phyloP scores from a whole-genome alignment of 352 stramenopile species.

The Globisporangium recalcitrans region DNA sequence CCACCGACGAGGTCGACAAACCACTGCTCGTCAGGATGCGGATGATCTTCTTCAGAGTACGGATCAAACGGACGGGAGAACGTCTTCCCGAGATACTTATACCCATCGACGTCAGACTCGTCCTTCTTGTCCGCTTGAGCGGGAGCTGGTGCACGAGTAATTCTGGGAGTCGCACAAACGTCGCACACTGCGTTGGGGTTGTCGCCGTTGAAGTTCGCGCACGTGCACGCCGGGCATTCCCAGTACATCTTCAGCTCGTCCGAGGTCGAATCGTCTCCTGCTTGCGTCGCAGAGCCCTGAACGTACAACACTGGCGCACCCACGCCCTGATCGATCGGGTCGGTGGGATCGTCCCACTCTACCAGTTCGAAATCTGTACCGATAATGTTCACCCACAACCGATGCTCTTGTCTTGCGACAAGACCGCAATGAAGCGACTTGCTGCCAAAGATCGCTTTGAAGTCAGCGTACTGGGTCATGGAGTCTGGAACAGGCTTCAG shows the following conservation, averaged over 20 bases:
- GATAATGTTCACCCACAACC: conserved; percentile 87
- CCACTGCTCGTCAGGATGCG: conserved; percentile 60
- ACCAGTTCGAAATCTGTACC: conserved; percentile 83
- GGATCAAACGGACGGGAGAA: conserved; percentile 77
- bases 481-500: conserved; percentile 88
- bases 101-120: conserved; percentile 35
- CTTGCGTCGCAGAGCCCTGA: conserved; percentile 11
- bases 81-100: conserved; percentile 44
- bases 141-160: conserved; percentile 21
- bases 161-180: conserved; percentile 59
- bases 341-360: conserved; percentile 81
- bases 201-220: conserved; percentile 84
- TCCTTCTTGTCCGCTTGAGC: conserved; percentile 23
- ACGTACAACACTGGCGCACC: conserved; percentile 55
- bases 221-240: conserved; percentile 81
- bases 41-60: conserved; percentile 76
- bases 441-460: conserved; percentile 79
- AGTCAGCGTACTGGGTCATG: conserved; percentile 88
- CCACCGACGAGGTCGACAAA: conserved; percentile 65
- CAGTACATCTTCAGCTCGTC: conserved; percentile 86
- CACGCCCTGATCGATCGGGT: conserved; percentile 78
- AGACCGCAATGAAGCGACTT: conserved; percentile 86
- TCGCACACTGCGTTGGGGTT: conserved; percentile 71
- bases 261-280: conserved; percentile 14
- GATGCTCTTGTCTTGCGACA: conserved; percentile 80